Base-by-base conservation (phyloP, 352 stramenopile genomes). In the Pythium rishiriense region DNA sequence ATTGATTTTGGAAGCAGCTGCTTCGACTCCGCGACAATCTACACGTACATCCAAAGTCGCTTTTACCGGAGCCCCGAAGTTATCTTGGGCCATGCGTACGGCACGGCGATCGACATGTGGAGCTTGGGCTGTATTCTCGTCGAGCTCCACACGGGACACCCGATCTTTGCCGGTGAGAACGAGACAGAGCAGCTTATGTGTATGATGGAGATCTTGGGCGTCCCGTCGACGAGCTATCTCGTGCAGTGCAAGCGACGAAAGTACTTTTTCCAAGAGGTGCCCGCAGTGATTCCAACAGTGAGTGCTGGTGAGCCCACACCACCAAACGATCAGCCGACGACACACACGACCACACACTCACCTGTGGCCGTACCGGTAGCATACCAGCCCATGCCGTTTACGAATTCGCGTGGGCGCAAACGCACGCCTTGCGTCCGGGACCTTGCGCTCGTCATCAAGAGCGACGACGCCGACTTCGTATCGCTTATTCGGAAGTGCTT, bases 1-100 rank as follows among this genome's bases (percentile, higher is more conserved):
- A 99, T 99, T 64, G 98, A 99, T 77, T 99, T 99, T 81, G 97
- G 97, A 28, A 98, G 89, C 42, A 98, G 91, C 35, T 99, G 96
- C 81, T 73, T 95, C 15, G 88, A 88, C 42, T 37, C 48, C 0
- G 81, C 93, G 48, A 88, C 90, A 0, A 84, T 97, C 64, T 97
- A 98, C 68, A 96, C 93, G 28, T 99, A 99, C 81, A 98, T 99
- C 62, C 97, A 99, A 68, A 98, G 87, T 24, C 84, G 97, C 4
- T 99, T 99, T 73, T 99, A 99, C 76, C 87, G 97, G 24, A 96
- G 87, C n/a, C 97, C 97, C 9, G 96, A 99, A 72, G 96, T 99
- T 10, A 96, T 99, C 66, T 74, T 99, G 0, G 97, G 97, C 3
- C 73, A 98, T 10, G 75, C 68, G 4, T 97, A 96, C 67, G 72